phyloP scores from a whole-genome alignment of 768 basidiomycete species.

The Leccinum pellstonianum region DNA sequence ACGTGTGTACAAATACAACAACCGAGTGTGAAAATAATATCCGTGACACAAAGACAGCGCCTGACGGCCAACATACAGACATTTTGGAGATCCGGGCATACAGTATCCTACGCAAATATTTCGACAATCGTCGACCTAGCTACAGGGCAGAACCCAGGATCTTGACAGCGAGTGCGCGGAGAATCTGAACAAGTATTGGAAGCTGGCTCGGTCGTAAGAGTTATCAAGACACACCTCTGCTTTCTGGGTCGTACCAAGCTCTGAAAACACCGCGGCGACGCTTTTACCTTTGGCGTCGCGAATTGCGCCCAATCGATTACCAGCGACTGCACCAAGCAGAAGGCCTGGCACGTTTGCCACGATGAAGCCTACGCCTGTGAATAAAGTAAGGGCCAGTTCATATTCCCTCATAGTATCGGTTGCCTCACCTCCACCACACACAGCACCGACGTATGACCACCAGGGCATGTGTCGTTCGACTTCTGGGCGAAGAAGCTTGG shows the following conservation, averaged over 20 bases:
- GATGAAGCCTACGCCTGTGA: conserved; percentile 37
- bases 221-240: conserved; percentile 63
- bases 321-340: conserved; percentile 82
- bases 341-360: conserved; percentile 85
- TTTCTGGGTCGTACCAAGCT: conserved; percentile 75
- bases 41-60: not conserved
- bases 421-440: conserved; percentile 59
- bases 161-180: conserved; percentile 79
- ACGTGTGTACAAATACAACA: not conserved
- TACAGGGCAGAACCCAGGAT: conserved; percentile 66
- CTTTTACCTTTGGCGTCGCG: conserved; percentile 94
- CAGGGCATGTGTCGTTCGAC: conserved; percentile 66
- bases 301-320: conserved; percentile 87
- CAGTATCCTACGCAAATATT: conserved; percentile 13
- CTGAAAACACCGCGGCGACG: conserved; percentile 83
- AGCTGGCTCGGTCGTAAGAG: not conserved
- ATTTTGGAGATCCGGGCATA: not conserved
- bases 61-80: not conserved
- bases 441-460: conserved; percentile 74
- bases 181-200: conserved; percentile 48
- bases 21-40: not conserved
- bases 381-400: conserved; percentile 31
- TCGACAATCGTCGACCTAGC: not conserved
- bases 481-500: conserved; percentile 76
- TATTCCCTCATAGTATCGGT: conserved; percentile 3